Evolutionary conservation across 1,284 basidiomycete genomes (phyloP).

Genomic region (Xerocomus minutiporus): DNA sequence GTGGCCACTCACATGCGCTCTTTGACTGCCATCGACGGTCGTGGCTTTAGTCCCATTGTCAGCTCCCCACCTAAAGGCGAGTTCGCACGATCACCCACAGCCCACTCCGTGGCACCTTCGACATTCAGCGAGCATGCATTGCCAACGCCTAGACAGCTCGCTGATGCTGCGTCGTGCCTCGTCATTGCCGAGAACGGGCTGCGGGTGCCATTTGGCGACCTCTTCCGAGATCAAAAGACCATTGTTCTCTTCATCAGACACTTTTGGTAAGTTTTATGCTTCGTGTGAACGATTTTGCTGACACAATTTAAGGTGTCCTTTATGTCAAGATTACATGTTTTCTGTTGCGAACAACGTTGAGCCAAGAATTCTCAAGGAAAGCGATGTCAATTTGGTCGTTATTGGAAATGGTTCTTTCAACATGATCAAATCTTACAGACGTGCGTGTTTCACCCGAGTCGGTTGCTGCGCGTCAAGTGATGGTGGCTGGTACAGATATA

Average conservation of each 20-base stretch:
- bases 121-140: conserved; percentile 31
- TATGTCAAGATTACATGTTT: conserved; percentile 83
- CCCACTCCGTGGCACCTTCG: conserved; percentile 12
- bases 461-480: not conserved
- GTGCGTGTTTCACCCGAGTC: conserved; percentile 35
- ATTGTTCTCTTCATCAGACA: conserved; percentile 75
- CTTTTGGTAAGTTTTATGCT: conserved; percentile 37
- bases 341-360: conserved; percentile 54
- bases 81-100: conserved; percentile 13
- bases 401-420: conserved; percentile 74
- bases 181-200: conserved; percentile 67
- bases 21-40: conserved; percentile 20
- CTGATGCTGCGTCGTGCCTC: conserved; percentile 56
- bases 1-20: conserved; percentile 24
- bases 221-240: conserved; percentile 63
- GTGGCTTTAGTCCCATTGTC: not conserved
- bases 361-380: conserved; percentile 49
- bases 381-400: conserved; percentile 58
- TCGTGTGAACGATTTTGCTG: conserved; percentile 11
- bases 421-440: conserved; percentile 69
- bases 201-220: conserved; percentile 64
- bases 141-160: conserved; percentile 50
- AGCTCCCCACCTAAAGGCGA: conserved; percentile 3
- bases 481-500: conserved; percentile 41
- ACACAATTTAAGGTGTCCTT: conserved; percentile 51